These are phyloP conservation scores for Isatis lusitanica DNA, from an alignment of 441 rosid genomes.

Conservation along the genomic window DNA sequence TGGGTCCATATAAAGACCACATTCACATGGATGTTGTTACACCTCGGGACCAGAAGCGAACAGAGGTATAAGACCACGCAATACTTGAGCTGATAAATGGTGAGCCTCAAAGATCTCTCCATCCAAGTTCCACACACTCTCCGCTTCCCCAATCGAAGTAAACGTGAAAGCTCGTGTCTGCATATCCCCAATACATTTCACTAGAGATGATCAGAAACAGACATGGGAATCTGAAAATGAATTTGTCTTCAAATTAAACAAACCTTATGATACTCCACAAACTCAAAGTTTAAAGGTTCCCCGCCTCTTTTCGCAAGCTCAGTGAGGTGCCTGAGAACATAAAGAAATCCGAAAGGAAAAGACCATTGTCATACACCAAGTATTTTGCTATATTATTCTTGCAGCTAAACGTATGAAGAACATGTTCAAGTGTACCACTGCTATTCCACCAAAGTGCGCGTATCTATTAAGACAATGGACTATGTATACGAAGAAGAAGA, in stretches of 20 bases:
- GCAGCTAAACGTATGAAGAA: not conserved
- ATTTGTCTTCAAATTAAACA: not conserved
- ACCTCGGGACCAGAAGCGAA: slow-evolving; percentile 93
- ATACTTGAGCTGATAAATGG: slow-evolving; percentile 87
- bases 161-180: slow-evolving; percentile 90
- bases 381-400: not conserved
- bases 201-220: not conserved
- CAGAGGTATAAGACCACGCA: slow-evolving; percentile 75
- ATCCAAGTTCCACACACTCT: slow-evolving; percentile 91
- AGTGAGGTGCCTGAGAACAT: slow-evolving; percentile 53
- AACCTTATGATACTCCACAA: slow-evolving; percentile 92
- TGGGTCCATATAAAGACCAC: not conserved
- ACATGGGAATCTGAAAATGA: not conserved
- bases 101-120: slow-evolving; percentile 92
- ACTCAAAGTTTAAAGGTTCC: slow-evolving; percentile 72
- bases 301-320: slow-evolving; percentile 87
- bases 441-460: not conserved
- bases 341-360: not conserved
- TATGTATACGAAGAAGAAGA: not conserved
- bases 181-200: not conserved
- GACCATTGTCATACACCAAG: not conserved
- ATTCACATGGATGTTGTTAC: slow-evolving; percentile 31
- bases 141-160: slow-evolving; percentile 68
- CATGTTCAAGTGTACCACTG: not conserved
- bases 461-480: not conserved